Percentiles rank a stretch among this genome's conserved stretches.
These are phyloP conservation scores for Cyanophora paradoxa DNA, from an alignment of 78 protist genomes.

Conservation along the genomic window DNA sequence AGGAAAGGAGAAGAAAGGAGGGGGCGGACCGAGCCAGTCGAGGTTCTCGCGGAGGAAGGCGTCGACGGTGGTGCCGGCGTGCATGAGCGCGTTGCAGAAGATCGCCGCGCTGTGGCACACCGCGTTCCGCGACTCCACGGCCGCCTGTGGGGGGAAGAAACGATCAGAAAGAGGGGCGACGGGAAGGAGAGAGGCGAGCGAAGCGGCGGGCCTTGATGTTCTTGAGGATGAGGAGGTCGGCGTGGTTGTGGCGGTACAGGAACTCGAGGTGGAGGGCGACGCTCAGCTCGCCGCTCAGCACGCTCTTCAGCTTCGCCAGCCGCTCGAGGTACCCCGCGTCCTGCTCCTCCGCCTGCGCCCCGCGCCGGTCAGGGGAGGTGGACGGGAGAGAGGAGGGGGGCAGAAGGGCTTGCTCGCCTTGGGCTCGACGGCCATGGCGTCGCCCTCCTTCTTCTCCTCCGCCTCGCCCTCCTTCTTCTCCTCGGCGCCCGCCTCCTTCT, in stretches of 20 bases:
- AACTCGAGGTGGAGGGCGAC: slow-evolving; percentile 78
- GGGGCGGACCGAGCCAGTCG: slow-evolving; percentile 96
- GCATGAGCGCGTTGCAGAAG: slow-evolving; percentile 85
- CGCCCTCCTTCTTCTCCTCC: slow-evolving; percentile 1
- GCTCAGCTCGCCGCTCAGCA: slow-evolving; percentile 75
- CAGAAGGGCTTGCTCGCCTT: background rate
- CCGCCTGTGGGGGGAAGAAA: background rate
- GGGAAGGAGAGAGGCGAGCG: background rate
- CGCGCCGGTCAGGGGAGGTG: too few relatives aligned
- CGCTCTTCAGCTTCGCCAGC: slow-evolving; percentile 29
- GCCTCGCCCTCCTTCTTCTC: background rate
- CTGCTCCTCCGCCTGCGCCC: too few relatives aligned
- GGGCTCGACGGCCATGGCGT: background rate
- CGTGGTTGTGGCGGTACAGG: slow-evolving; percentile 64
- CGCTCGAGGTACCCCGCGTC: background rate
- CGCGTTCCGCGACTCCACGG: slow-evolving; percentile 25
- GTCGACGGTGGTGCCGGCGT: slow-evolving; percentile 94
- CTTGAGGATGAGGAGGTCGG: slow-evolving; percentile 73
- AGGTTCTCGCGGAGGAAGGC: slow-evolving; percentile 86
- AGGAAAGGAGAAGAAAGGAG: too few relatives aligned
- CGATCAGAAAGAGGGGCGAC: background rate
- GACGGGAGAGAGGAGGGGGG: background rate
- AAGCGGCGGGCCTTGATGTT: slow-evolving; percentile 58
- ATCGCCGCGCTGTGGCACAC: slow-evolving; percentile 73
- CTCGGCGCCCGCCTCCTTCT: background rate